Evolutionary conservation across 306 rosid species (phyloP).

Genomic region (Trifolium pratense): DNA sequence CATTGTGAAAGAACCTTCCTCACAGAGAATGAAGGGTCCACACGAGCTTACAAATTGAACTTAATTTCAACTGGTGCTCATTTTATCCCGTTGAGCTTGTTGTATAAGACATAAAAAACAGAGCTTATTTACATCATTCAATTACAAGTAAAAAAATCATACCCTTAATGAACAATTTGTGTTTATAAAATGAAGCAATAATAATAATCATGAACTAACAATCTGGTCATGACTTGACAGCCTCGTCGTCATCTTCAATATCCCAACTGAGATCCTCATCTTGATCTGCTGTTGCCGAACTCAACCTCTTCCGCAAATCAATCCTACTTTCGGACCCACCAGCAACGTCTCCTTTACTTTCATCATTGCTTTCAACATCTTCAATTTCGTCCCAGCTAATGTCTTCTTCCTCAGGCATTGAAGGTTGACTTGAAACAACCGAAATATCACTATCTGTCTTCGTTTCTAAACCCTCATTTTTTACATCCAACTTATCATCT

Average conservation of each 20-base stretch:
- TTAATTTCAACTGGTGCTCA: slow-evolving; percentile 35
- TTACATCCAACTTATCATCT: slow-evolving; percentile 46
- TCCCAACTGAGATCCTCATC: slow-evolving; percentile 96
- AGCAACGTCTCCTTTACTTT: slow-evolving; percentile 50
- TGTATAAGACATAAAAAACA: slow-evolving; percentile 28
- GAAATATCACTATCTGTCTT: slow-evolving; percentile 82
- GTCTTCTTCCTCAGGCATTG: slow-evolving; percentile 79
- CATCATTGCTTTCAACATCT: slow-evolving; percentile 70
- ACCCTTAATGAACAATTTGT: slow-evolving; percentile 33
- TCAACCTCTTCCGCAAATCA: slow-evolving; percentile 64
- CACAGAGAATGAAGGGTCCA: slow-evolving; percentile 13
- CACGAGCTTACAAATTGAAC: slow-evolving; percentile 31
- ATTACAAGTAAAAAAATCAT: slow-evolving; percentile 47
- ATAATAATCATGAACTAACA: slow-evolving; percentile 19
- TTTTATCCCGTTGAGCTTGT: slow-evolving; percentile 22
- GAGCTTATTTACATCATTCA: slow-evolving; percentile 44
- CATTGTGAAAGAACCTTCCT: slow-evolving; percentile 31
- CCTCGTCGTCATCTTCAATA: slow-evolving; percentile 68
- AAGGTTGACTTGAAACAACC: slow-evolving; percentile 76
- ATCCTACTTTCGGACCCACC: slow-evolving; percentile 44
- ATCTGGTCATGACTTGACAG: slow-evolving; percentile 55
- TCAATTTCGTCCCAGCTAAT: slow-evolving; percentile 93
- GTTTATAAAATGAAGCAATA: slow-evolving; percentile 38
- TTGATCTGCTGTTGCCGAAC: slow-evolving; percentile 55
- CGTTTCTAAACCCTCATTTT: slow-evolving; percentile 47